Base-by-base conservation (phyloP, 2,329 filamentous ascomycete genomes). In the Fusarium ambrosium region DNA sequence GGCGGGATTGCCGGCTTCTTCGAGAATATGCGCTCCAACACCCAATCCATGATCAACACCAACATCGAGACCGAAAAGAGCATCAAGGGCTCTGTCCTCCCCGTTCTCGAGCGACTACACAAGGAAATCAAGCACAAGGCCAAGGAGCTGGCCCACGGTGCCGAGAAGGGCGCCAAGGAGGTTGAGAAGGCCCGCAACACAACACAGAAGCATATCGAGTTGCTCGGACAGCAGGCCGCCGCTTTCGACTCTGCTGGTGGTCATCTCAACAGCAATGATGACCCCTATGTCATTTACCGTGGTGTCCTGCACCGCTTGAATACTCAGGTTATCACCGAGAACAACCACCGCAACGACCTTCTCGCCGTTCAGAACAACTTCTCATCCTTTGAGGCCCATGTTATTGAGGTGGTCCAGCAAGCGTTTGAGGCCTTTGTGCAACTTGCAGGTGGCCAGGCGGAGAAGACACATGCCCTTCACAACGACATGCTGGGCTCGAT, bases 81-180 rank as follows among this genome's bases (percentile, higher is more conserved):
- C 77, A 89, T 99, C 76, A 97, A 96, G 85, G 92, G 92, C 69
- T 92, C 92, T 16, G 93, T 98, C 34, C 88, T 98, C 22, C 97
- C 96, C 41, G 92, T 96, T 73, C 92, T 99, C 80, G 94, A 97
- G 79, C 93, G 95, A 62, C 88, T 99, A 59, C 95, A 98, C 86
- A 92, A 94, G 82, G 97, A 98, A 83, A 97, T 99, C 87, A 99
- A 98, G 89, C 92, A 93, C 86, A 98, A 98, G 87, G 89, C 91
- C 73, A 98, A 98, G 87, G 95, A 98, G 84, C 89, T 99, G 60
- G 89, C 90, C 51, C 89, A 91, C 71, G 95, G 96, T 10, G 94
- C 94, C 24, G 90, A 92, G 71, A 98, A 97, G 87, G 90, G 92
- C 18, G 91, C 94, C 76, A 99, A 98, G 86, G 91, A 94, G 61